These are phyloP conservation scores for Vanrija humicola DNA, from an alignment of 1,284 basidiomycete genomes.

Conservation along the genomic window DNA sequence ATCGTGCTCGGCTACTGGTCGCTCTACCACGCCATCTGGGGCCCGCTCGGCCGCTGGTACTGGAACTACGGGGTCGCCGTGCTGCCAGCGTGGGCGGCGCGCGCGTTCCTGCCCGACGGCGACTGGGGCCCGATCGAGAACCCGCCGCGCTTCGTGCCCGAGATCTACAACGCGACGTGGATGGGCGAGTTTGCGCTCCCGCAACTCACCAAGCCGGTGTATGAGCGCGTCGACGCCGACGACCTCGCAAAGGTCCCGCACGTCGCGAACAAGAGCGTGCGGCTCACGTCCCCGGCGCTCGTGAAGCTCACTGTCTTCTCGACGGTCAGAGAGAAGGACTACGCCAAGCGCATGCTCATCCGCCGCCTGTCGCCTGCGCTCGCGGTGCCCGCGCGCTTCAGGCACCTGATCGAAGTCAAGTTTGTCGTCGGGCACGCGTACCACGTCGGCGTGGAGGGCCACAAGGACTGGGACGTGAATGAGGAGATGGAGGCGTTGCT, in stretches of 20 bases:
- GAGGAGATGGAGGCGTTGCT: conserved; percentile 14
- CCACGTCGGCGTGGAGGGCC: not conserved
- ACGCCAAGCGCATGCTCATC: conserved; percentile 18
- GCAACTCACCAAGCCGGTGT: conserved; percentile 7
- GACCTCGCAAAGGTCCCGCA: not conserved
- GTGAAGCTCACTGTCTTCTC: conserved; percentile 35
- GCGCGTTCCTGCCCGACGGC: too few relatives aligned
- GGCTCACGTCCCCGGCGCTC: conserved; percentile 11
- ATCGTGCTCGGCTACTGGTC: not conserved
- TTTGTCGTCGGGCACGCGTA: conserved; percentile 21
- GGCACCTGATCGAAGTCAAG: conserved; percentile 13
- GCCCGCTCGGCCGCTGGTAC: not conserved
- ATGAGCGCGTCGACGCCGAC: not conserved
- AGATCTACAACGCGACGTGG: conserved; percentile 16
- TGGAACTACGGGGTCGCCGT: too few relatives aligned
- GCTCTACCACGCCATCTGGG: not conserved
- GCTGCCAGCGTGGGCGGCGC: too few relatives aligned
- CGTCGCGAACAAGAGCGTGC: not conserved
- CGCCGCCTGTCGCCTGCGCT: conserved; percentile 9
- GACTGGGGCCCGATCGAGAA: too few relatives aligned
- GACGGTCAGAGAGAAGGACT: conserved; percentile 6
- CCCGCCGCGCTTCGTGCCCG: not conserved
- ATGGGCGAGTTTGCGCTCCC: conserved; percentile 13
- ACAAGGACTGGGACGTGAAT: conserved; percentile 10
- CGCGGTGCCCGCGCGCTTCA: conserved; percentile 11